Percentiles rank a stretch among this genome's conserved stretches.
Evolutionary conservation across 257 asterid species (phyloP).

Genomic region (Solanum habrochaites): DNA sequence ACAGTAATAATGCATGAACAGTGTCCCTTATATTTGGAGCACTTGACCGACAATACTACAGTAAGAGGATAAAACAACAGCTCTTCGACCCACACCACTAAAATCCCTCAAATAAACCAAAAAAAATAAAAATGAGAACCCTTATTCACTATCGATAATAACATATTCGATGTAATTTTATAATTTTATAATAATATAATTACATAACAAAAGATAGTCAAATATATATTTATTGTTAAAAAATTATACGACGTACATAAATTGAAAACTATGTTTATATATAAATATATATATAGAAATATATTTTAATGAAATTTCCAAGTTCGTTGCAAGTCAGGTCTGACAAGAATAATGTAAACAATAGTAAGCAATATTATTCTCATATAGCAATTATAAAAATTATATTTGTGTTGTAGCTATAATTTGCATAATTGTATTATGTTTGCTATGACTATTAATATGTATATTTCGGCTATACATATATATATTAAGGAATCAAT

Average conservation of each 20-base stretch:
- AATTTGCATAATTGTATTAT: no score
- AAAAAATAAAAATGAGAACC: neutral
- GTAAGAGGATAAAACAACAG: constrained; percentile 22
- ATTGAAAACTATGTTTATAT: no score
- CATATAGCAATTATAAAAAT: no score
- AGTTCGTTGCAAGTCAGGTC: neutral
- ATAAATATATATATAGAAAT: no score
- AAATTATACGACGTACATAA: no score
- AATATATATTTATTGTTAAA: neutral
- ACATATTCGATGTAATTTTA: neutral
- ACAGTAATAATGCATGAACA: neutral
- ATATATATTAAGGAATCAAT: no score
- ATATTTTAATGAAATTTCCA: neutral
- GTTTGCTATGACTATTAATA: no score
- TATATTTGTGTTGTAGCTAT: no score
- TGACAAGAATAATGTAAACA: neutral
- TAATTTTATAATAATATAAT: neutral
- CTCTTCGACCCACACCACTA: neutral
- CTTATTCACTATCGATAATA: no score
- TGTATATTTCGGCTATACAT: no score
- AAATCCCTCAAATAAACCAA: neutral
- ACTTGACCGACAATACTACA: constrained; percentile 32
- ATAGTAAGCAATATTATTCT: neutral
- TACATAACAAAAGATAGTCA: neutral
- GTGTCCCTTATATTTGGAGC: constrained; percentile 6